phyloP scores from a whole-genome alignment of 441 rosid species.

The Adansonia gregorii region DNA sequence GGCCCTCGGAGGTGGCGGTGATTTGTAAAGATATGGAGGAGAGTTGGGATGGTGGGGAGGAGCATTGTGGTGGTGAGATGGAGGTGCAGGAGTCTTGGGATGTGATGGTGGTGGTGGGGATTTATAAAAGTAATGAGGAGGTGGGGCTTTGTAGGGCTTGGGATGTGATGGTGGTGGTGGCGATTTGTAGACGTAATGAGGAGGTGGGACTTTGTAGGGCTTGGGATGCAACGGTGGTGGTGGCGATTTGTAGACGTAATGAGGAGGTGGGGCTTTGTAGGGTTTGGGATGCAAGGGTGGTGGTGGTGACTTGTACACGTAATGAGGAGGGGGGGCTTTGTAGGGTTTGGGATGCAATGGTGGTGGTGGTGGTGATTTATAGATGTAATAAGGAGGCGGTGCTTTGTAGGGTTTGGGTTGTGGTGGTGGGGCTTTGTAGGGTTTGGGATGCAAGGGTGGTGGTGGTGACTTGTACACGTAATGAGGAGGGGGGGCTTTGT shows the following conservation, averaged over 20 bases:
- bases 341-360: background rate
- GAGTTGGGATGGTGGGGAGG: background rate
- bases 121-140: background rate
- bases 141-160: slow-evolving; percentile 2
- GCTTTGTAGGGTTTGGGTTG: too few species aligned
- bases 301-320: background rate
- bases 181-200: background rate
- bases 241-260: background rate
- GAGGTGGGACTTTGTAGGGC: background rate
- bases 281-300: background rate
- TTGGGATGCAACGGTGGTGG: background rate
- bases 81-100: background rate
- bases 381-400: background rate
- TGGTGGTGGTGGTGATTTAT: background rate
- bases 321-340: background rate
- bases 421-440: slow-evolving; percentile 13
- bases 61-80: background rate
- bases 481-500: background rate
- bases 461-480: background rate
- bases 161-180: background rate
- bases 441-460: background rate
- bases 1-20: slow-evolving; percentile 20
- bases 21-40: background rate
- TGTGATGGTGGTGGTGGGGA: slow-evolving; percentile 13
- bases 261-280: slow-evolving; percentile 7